Base-by-base conservation (phyloP, 2,329 filamentous ascomycete genomes). In the Grosmannia penicillata region DNA sequence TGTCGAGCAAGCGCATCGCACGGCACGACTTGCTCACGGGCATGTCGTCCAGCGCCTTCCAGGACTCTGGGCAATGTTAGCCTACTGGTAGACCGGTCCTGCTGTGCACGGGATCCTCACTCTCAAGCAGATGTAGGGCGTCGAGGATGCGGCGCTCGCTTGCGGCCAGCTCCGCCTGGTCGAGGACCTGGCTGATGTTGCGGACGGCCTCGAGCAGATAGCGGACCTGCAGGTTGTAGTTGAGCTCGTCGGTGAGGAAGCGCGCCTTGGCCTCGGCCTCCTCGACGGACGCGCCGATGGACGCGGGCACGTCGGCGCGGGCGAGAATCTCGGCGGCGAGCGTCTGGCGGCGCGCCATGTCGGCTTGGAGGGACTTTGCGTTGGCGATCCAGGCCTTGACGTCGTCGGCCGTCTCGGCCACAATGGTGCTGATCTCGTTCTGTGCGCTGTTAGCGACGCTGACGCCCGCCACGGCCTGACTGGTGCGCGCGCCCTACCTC, bases 351-450 rank as follows among this genome's bases (percentile, higher is more conserved):
- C 75, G 72, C 50, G 83, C 75, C 47, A 95, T 89, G 53, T 95
- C 89, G 44, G 78, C 72, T 55, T 93, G 84, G 8, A 95, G 71
- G 37, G 78, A 75, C 57, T 84, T 84, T 34, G 87, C 85, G 56
- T 91, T 84, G 37, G 68, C 62, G 40, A 93, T 82, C 89, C 89
- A 96, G 37, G 78, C 72, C 52, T 85, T 81, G 36, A 94, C 80
- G 51, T 93, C 81, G 28, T 78, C 72, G 40, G 78, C 81, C 15
- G 77, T 81, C 47, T 85, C 76, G 52, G 76, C 72, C 57, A 87
- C 93, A 44, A 91, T 73, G 18, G 64, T 57, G 46, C 78, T 79
- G 42, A 96, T 80, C 49, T 93, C 78, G 43, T 69, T 60, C 76
- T 82, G 40, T 10, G 18, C 17, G n/a, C n/a, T n/a, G 15, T 32